Evolutionary conservation across 768 basidiomycete species (phyloP).

Genomic region (Russula sp.): DNA sequence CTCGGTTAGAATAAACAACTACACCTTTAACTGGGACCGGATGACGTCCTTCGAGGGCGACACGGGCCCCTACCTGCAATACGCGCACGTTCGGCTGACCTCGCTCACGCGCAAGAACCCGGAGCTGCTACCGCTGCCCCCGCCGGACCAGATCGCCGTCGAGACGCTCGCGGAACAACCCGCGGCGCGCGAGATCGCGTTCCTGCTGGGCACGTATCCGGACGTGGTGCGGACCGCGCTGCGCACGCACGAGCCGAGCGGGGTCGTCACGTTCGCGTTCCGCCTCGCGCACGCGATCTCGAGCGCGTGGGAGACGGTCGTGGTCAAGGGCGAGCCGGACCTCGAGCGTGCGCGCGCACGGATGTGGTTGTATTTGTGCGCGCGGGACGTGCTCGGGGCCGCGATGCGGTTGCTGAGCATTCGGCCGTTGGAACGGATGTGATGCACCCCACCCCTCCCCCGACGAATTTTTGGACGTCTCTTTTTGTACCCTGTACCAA

Average conservation of each 20-base stretch:
- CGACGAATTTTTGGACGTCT: not conserved
- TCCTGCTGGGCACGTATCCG: constrained; percentile 86
- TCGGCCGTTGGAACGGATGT: constrained; percentile 91
- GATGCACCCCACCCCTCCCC: constrained; percentile 15
- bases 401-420: constrained; percentile 86
- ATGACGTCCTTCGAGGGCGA: constrained; percentile 97
- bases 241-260: constrained; percentile 81
- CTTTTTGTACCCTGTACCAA: not conserved
- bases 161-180: constrained; percentile 55
- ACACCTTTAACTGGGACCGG: constrained; percentile 89
- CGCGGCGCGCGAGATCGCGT: constrained; percentile 77
- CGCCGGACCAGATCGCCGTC: constrained; percentile 59
- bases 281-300: constrained; percentile 81
- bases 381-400: constrained; percentile 81
- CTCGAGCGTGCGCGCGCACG: constrained; percentile 71
- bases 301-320: constrained; percentile 85
- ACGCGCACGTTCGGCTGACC: constrained; percentile 87
- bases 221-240: constrained; percentile 84
- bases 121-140: constrained; percentile 69
- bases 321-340: constrained; percentile 79
- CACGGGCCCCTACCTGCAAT: constrained; percentile 93
- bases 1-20: constrained; percentile 79
- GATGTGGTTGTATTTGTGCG: constrained; percentile 83
- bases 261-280: constrained; percentile 87
- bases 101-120: constrained; percentile 92